phyloP scores from a whole-genome alignment of 2,329 filamentous ascomycete species.

The Zarea fungicola region DNA sequence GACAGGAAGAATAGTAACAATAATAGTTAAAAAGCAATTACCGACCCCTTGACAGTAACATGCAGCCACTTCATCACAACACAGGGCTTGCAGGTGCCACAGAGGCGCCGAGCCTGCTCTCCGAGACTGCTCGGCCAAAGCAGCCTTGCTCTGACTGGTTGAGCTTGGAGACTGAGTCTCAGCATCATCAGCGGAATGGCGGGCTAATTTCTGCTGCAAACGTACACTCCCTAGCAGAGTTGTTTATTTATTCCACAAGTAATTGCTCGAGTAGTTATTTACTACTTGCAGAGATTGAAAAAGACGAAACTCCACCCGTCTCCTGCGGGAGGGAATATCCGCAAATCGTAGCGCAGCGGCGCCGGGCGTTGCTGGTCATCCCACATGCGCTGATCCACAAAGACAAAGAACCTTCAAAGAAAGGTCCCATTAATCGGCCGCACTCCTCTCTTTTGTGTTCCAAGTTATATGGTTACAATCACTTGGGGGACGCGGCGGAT shows the following conservation, averaged over 20 bases:
- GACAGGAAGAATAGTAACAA: no score
- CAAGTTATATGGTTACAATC: no score
- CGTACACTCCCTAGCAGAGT: not conserved
- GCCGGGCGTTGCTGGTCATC: not conserved
- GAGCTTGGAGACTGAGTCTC: not conserved
- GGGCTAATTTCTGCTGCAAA: not conserved
- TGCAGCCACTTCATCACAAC: no score
- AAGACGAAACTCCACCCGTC: not conserved
- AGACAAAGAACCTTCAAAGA: not conserved
- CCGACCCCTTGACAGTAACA: no score
- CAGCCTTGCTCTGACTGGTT: not conserved
- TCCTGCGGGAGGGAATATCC: conserved; percentile 3
- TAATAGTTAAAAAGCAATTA: no score
- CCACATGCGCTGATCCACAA: conserved; percentile 2
- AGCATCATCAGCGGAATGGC: not conserved
- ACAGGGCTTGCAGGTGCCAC: no score
- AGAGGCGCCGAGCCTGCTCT: no score
- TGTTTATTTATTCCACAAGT: not conserved
- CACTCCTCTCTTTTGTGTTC: no score
- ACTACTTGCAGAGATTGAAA: no score
- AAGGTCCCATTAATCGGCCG: no score
- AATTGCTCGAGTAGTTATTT: not conserved
- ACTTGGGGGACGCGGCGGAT: no score
- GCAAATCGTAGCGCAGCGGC: not conserved
- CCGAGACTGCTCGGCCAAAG: no score